Percentiles rank a stretch among this genome's conserved stretches.
phyloP scores from a whole-genome alignment of 345 rosid species.

The Lepidium sativum region DNA sequence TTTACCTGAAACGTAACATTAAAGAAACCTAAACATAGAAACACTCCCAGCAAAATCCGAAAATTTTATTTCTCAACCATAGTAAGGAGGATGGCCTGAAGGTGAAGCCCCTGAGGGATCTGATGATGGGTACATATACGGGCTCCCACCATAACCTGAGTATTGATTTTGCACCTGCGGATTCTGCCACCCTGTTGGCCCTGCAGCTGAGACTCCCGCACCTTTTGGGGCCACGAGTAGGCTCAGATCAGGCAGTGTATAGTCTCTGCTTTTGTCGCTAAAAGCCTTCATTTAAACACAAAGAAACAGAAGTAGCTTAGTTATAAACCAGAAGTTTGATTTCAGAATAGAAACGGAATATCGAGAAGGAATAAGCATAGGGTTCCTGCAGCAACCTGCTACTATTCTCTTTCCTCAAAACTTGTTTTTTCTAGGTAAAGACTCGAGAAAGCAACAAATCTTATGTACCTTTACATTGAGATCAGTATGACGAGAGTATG shows the following conservation, averaged over 20 bases:
- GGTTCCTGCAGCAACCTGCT: constrained; percentile 32
- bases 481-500: constrained; percentile 99
- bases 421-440: background rate
- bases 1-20: constrained; percentile 9
- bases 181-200: constrained; percentile 60
- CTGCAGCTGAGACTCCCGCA: constrained; percentile 38
- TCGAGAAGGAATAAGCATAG: constrained; percentile 41
- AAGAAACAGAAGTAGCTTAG: background rate
- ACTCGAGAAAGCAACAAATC: constrained; percentile 46
- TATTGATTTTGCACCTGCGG: constrained; percentile 39
- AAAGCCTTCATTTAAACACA: constrained; percentile 44
- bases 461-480: constrained; percentile 98
- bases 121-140: constrained; percentile 34
- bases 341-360: constrained; percentile 5
- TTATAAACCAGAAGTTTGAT: background rate
- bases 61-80: constrained; percentile 16
- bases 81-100: constrained; percentile 27
- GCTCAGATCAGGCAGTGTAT: constrained; percentile 60
- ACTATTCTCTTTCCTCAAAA: constrained; percentile 19
- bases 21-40: constrained; percentile 15
- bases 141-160: constrained; percentile 28
- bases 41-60: background rate
- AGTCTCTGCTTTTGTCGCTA: constrained; percentile 96
- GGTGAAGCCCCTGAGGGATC: constrained; percentile 29
- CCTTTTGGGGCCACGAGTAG: constrained; percentile 40